These are phyloP conservation scores for Fusarium sp. DNA, from an alignment of 2,329 filamentous ascomycete genomes.

Conservation along the genomic window DNA sequence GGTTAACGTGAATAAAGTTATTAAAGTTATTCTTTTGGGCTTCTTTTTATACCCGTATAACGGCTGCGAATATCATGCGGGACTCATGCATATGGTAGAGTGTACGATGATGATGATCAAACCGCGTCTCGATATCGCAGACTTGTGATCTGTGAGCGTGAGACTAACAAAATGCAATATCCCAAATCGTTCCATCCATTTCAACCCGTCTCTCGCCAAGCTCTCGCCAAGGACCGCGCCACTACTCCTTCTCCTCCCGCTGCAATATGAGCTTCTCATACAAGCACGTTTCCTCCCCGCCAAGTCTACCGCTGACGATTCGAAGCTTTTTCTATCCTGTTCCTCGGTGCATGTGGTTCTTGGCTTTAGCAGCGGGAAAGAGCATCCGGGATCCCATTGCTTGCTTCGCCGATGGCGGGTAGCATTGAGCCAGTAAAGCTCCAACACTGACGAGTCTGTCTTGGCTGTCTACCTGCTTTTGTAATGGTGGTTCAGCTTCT, in stretches of 20 bases:
- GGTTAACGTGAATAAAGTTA: background rate
- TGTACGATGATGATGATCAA: background rate
- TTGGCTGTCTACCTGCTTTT: background rate
- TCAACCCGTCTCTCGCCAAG: constrained; percentile 3
- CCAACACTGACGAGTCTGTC: background rate
- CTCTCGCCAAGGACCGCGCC: constrained; percentile 22
- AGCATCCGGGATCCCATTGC: background rate
- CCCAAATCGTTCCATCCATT: background rate
- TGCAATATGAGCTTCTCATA: background rate
- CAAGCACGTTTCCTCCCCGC: constrained; percentile 4
- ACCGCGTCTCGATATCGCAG: background rate
- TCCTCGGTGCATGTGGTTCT: background rate
- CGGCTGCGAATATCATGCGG: background rate
- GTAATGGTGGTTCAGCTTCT: background rate
- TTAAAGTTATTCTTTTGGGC: background rate
- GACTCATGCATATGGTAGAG: background rate
- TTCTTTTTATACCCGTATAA: background rate
- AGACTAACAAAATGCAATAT: background rate
- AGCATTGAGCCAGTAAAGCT: fast-evolving
- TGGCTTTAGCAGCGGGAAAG: background rate
- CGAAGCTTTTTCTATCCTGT: background rate
- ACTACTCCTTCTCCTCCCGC: background rate
- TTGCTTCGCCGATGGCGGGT: background rate
- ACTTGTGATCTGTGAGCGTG: fast-evolving
- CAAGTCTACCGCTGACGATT: constrained; percentile 2